Base-by-base conservation (phyloP, 805 yeast species). In the Suhomyces sp. region DNA sequence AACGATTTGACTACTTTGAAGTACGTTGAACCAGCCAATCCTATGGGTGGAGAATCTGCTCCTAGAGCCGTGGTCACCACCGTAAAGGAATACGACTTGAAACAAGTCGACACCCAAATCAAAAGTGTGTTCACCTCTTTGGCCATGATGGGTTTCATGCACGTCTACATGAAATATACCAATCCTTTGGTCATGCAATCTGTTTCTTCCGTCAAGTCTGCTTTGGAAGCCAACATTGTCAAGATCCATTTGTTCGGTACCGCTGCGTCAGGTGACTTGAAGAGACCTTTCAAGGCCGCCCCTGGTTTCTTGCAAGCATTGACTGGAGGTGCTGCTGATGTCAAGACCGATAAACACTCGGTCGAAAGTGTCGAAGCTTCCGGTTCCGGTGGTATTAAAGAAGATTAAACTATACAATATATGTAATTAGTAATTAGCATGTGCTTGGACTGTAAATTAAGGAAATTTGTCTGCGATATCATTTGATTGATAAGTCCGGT, bases 101-200 rank as follows among this genome's bases (percentile, higher is more conserved):
- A 84, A 67, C 97, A 93, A 77, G 81, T 93, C 56, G 84, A 88
- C 71, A 55, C 82, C 48, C 85, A 90, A 54, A 80, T 92, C 72
- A 90, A 88, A 74, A 83, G 96, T 58, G 82, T 90, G 60, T 85
- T 86, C 79, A 88, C 96, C 57, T 87, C 96, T 58, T 68, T 92
- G 61, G 97, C 96, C 63, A 90, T 94, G 96, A 92, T 94, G 92
- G 96, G 87, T 22, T 88, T 93, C 85, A 92, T 93, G 98, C 99
- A 94, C 74, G 66, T 94, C 56, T 93, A 93, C 84, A 84, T 94
- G 96, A 87, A 90, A 75, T 94, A 90, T 81, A 91, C 97, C 71
- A 91, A 94, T 76, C 99, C 99, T 54, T 82, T 94, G 68, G 84
- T 94, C 60, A 87, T 93, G 91, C 98, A 94, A 78, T 85, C 92